These are phyloP conservation scores for Blastocystis hominis DNA, from an alignment of 352 stramenopile genomes.

Conservation along the genomic window DNA sequence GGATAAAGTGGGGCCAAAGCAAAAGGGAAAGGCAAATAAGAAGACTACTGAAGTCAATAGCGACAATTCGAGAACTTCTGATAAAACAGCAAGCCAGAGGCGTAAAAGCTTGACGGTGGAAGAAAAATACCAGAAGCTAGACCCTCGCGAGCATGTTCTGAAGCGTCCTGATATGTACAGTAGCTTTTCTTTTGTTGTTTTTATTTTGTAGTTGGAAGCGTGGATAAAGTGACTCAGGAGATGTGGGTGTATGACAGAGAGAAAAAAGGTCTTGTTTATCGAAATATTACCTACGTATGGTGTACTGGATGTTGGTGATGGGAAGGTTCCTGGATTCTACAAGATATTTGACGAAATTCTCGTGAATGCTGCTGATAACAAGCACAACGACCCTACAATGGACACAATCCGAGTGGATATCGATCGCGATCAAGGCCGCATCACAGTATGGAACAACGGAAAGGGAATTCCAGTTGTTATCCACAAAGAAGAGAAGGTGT, in stretches of 20 bases:
- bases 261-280: conserved; percentile 73
- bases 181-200: conserved; percentile 60
- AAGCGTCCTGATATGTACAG: conserved; percentile 88
- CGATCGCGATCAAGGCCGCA: conserved; percentile 76
- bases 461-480: conserved; percentile 85
- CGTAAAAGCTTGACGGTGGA: conserved; percentile 27
- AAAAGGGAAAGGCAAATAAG: neutral
- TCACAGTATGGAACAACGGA: conserved; percentile 93
- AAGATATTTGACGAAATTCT: conserved; percentile 99
- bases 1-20: neutral
- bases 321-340: conserved; percentile 80
- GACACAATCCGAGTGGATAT: conserved; percentile 84
- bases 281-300: conserved; percentile 76
- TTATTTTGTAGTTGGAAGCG: conserved; percentile 73
- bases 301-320: neutral
- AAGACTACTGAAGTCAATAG: too few species aligned
- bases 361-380: conserved; percentile 99
- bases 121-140: conserved; percentile 85
- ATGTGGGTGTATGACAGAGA: conserved; percentile 82
- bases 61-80: neutral
- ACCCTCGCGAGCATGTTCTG: conserved; percentile 91
- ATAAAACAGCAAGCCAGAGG: neutral
- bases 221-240: conserved; percentile 78
- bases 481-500: conserved; percentile 90
- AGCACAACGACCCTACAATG: conserved; percentile 92